phyloP scores from a whole-genome alignment of 441 rosid species.

The Cnidoscolus chayamansa region DNA sequence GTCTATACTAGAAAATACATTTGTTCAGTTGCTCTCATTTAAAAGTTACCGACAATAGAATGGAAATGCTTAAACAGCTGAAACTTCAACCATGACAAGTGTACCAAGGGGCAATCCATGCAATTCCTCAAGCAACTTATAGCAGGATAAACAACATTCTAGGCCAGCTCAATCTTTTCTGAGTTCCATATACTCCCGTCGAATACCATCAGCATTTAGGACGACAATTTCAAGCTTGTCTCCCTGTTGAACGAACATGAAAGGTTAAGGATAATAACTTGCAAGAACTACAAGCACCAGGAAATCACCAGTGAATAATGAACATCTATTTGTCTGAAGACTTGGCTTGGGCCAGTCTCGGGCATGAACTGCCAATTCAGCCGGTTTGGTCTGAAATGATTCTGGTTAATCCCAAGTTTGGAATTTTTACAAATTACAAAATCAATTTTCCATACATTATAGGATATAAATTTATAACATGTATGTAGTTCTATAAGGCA shows the following conservation, averaged over 20 bases:
- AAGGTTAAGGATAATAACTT: neutral
- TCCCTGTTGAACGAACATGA: constrained; percentile 46
- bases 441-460: too few species aligned
- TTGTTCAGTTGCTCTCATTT: neutral
- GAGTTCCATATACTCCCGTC: constrained; percentile 66
- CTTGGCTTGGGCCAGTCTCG: too few species aligned
- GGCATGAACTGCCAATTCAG: too few species aligned
- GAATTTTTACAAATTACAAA: too few species aligned
- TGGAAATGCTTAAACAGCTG: neutral
- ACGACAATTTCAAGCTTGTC: constrained; percentile 85
- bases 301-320: neutral
- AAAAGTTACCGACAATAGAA: neutral
- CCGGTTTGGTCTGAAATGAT: too few species aligned
- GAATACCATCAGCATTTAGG: constrained; percentile 69
- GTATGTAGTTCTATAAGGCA: too few species aligned
- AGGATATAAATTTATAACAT: too few species aligned
- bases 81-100: neutral
- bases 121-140: neutral
- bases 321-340: too few species aligned
- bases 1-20: constrained; percentile 18
- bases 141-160: neutral
- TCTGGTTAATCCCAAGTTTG: too few species aligned
- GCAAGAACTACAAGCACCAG: neutral
- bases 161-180: constrained; percentile 61
- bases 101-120: neutral